Evolutionary conservation across 1,139 yeast genomes (phyloP), one percentile per base, ranked within the genome.

Genomic region (Yamadazyma atlantica): DNA sequence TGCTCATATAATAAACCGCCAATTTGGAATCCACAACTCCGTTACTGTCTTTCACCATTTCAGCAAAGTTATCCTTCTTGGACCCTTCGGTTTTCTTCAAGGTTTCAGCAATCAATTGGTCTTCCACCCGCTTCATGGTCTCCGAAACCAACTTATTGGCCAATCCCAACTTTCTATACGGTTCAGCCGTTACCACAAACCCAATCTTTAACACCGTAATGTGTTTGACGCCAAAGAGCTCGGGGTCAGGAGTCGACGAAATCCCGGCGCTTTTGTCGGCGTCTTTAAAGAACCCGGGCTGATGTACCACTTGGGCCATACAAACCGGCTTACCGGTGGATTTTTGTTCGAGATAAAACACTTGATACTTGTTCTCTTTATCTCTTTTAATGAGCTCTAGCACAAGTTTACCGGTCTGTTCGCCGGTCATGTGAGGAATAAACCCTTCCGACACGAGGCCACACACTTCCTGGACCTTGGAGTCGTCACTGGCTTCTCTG

Each of bases 1-100:
- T 65, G 25, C 65, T 48, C 45, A 69, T 56, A 39, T 65, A 63
- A 38, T 68, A 62, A 40, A 56, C 53, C 19, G 69, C 72, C 51
- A 69, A 55, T 10, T 45, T 46, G 5, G 32, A 26, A 44, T 69
- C 74, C 6, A 66, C 40, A n/a, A 41, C 32, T 1, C 70, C 69
- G 12, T 54, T 45, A n/a, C 49, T 43, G 12, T 51, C 46, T 11
- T 47, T 46, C 3, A 65, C 69, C 70, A 66, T 60, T 38, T 50
- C 54, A 37, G 52, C 54, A 48, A 68, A 66, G 34, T 55, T 58
- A 39, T 60, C 68, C 17, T 50, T 45, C 33, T 56, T 52, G 18
- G 41, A 29, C 2, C 36, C 43, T 27, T 60, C 58, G 24, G 64
- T 55, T 7, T 48, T 42, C 1, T 46, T 53, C 26, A 64, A 40